Percentiles rank a stretch among this genome's conserved stretches.
Evolutionary conservation across 257 asterid genomes (phyloP).

Genomic region (Parsonsia alboflavescens): DNA sequence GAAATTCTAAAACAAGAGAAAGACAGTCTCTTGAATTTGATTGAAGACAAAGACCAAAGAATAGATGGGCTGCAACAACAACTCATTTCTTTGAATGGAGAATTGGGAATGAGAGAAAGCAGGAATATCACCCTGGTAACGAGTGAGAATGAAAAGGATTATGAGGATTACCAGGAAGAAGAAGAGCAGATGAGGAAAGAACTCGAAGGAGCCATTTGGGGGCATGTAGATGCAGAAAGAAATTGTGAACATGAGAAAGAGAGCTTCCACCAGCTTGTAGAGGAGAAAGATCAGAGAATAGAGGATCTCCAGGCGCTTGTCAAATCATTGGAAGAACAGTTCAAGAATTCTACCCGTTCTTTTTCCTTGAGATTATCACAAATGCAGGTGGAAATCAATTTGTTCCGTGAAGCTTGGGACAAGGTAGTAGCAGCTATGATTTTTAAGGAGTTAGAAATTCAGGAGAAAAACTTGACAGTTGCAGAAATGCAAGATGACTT

Average conservation of each 20-base stretch:
- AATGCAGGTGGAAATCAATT: conserved; percentile 54
- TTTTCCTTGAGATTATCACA: conserved; percentile 48
- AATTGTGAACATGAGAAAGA: conserved; percentile 30
- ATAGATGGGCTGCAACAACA: conserved; percentile 48
- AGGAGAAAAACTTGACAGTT: conserved; percentile 16
- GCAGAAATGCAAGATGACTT: conserved; percentile 40
- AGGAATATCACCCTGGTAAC: background rate
- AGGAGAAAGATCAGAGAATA: conserved; percentile 63
- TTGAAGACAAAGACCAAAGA: conserved; percentile 47
- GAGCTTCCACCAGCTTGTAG: conserved; percentile 50
- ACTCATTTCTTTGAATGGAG: conserved; percentile 33
- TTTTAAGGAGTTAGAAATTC: conserved; percentile 30
- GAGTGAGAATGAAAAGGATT: background rate
- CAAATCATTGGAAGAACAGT: conserved; percentile 62
- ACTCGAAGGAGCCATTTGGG: conserved; percentile 34
- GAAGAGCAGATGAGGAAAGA: conserved; percentile 33
- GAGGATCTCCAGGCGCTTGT: conserved; percentile 67
- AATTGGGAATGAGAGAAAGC: conserved; percentile 11
- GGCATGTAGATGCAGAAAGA: conserved; percentile 31
- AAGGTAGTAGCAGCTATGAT: conserved; percentile 36
- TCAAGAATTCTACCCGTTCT: conserved; percentile 52
- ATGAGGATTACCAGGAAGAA: conserved; percentile 20
- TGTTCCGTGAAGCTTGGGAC: conserved; percentile 56
- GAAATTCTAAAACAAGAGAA: conserved; percentile 60
- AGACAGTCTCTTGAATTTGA: conserved; percentile 34